These are phyloP conservation scores for Carallia brachiata DNA, from an alignment of 345 rosid genomes.

Conservation along the genomic window DNA sequence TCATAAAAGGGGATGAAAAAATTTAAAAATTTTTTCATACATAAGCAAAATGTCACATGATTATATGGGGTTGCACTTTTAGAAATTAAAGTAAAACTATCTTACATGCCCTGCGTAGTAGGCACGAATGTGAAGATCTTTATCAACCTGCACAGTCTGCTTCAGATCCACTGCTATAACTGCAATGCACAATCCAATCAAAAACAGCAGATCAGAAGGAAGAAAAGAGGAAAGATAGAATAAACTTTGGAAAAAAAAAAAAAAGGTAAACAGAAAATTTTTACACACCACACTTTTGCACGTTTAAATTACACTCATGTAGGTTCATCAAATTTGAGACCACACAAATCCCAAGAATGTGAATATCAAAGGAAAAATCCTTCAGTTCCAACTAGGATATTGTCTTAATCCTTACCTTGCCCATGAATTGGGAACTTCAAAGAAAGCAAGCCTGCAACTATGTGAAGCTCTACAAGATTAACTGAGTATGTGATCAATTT, in stretches of 20 bases:
- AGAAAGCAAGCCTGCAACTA: not conserved
- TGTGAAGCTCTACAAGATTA: not conserved
- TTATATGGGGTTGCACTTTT: not conserved
- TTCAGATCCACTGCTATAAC: slow-evolving; percentile 86
- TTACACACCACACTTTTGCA: not conserved
- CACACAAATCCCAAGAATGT: not conserved
- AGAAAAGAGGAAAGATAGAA: not conserved
- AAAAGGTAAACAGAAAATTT: not conserved
- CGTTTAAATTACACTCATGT: not conserved
- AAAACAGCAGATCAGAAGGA: slow-evolving; percentile 3
- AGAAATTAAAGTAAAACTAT: slow-evolving; percentile 14
- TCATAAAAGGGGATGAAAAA: not conserved
- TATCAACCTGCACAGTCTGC: slow-evolving; percentile 87
- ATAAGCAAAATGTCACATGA: not conserved
- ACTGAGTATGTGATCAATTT: too few species aligned
- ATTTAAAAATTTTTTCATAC: not conserved
- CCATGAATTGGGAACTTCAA: not conserved
- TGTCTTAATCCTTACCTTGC: not conserved
- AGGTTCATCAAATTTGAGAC: not conserved
- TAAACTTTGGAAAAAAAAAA: not conserved
- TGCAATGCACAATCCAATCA: slow-evolving; percentile 24
- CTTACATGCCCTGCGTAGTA: slow-evolving; percentile 98
- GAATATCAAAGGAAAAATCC: too few species aligned
- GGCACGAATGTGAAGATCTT: slow-evolving; percentile 86
- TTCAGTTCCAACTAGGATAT: not conserved